Evolutionary conservation across 495 filamentous ascomycete genomes (phyloP).

Genomic region (Aspergillus baeticus): DNA sequence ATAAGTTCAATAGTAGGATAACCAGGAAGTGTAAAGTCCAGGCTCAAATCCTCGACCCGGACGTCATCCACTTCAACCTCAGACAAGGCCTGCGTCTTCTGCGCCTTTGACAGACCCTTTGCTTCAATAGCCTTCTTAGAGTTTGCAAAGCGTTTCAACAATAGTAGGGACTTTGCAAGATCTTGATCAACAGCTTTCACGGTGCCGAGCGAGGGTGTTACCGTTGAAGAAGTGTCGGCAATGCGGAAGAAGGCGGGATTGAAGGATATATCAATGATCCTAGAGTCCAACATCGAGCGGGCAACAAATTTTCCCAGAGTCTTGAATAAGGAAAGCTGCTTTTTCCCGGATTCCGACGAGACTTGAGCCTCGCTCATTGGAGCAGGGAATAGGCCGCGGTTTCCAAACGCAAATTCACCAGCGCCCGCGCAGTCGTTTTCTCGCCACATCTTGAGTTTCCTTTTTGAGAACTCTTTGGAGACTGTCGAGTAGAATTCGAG

Average conservation of each 20-base stretch:
- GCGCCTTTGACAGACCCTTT: constrained; percentile 58
- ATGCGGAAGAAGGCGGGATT: constrained; percentile 98
- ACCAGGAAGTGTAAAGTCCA: constrained; percentile 94
- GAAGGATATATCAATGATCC: constrained; percentile 97
- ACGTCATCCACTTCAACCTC: constrained; percentile 71
- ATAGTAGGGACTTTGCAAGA: constrained; percentile 79
- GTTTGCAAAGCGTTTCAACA: constrained; percentile 82
- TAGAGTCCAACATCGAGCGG: constrained; percentile 95
- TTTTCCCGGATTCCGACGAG: constrained; percentile 71
- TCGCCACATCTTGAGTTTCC: constrained; percentile 94
- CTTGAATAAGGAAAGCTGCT: constrained; percentile 83
- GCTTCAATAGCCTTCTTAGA: constrained; percentile 80
- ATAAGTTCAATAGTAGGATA: constrained; percentile 88
- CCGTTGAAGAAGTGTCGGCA: constrained; percentile 67
- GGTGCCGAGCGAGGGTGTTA: constrained; percentile 86
- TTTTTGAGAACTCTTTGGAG: constrained; percentile 95
- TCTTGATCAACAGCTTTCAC: constrained; percentile 86
- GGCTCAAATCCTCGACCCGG: constrained; percentile 77
- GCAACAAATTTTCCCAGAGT: constrained; percentile 97
- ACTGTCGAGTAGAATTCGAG: constrained; percentile 98
- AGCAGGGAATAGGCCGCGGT: constrained; percentile 85
- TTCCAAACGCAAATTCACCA: constrained; percentile 84
- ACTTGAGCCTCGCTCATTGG: constrained; percentile 83
- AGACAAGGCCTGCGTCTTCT: constrained; percentile 68
- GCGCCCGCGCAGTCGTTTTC: constrained; percentile 77